phyloP scores from a whole-genome alignment of 495 filamentous ascomycete genomes.

The Penicillium coprophilum region DNA sequence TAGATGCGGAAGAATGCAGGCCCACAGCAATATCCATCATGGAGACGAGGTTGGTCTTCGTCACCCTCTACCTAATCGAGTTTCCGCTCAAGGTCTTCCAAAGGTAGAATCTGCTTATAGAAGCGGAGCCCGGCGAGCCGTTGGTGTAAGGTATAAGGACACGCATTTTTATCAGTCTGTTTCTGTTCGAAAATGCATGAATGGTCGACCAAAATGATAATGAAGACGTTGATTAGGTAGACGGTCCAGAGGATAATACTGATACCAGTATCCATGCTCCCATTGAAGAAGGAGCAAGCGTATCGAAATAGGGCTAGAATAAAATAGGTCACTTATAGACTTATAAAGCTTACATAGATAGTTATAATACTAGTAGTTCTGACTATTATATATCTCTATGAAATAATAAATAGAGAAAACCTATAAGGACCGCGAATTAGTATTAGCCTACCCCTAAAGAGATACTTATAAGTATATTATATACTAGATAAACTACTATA shows the following conservation, averaged over 20 bases:
- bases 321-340: too few species aligned
- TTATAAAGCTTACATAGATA: too few species aligned
- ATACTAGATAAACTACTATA: too few species aligned
- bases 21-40: not conserved
- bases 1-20: slow-evolving; percentile 5
- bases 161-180: not conserved
- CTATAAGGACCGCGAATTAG: too few species aligned
- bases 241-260: not conserved
- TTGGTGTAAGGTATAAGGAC: not conserved
- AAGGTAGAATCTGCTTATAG: not conserved
- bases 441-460: too few species aligned
- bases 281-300: not conserved
- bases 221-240: not conserved
- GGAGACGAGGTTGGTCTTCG: not conserved
- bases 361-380: too few species aligned
- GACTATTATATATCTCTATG: too few species aligned
- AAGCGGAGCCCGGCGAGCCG: not conserved
- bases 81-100: not conserved
- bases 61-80: not conserved
- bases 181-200: not conserved
- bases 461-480: too few species aligned
- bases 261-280: not conserved
- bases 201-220: not conserved
- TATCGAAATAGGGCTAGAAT: too few species aligned
- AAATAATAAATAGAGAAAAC: too few species aligned